These are phyloP conservation scores for Phytopythium helicoides DNA, from an alignment of 352 stramenopile genomes.

Conservation along the genomic window DNA sequence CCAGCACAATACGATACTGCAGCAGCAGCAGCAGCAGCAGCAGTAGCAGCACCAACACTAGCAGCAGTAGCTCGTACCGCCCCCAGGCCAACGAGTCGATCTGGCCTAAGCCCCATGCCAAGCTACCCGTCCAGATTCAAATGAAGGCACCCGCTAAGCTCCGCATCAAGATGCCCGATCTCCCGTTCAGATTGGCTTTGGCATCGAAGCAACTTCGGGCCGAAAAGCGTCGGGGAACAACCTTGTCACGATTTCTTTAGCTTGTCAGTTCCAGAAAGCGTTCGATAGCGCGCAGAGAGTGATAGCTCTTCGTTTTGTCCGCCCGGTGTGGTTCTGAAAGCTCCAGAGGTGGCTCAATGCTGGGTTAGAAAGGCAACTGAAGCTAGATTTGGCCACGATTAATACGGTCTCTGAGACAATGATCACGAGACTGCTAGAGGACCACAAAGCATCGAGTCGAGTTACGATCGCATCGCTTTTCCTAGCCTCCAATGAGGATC, in stretches of 20 bases:
- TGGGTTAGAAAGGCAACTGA: constrained; percentile 27
- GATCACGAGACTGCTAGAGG: constrained; percentile 24
- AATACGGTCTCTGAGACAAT: constrained; percentile 30
- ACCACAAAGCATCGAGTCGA: neutral
- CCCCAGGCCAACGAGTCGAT: too few species aligned
- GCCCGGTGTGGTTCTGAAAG: constrained; percentile 40
- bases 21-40: too few species aligned
- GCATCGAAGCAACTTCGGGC: constrained; percentile 4
- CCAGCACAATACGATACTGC: too few species aligned
- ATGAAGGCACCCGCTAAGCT: too few species aligned
- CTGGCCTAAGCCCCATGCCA: too few species aligned
- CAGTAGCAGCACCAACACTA: too few species aligned
- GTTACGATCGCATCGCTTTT: constrained; percentile 43
- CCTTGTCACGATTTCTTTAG: constrained; percentile 1
- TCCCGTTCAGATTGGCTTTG: too few species aligned
- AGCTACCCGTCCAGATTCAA: too few species aligned
- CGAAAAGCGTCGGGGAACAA: neutral
- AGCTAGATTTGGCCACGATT: constrained; percentile 26
- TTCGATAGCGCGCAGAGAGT: constrained; percentile 38
- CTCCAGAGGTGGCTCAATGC: constrained; percentile 30
- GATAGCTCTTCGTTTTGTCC: constrained; percentile 31
- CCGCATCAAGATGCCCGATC: too few species aligned
- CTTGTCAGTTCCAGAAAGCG: constrained; percentile 19
- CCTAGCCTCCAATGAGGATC: too few species aligned
- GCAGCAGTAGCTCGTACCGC: too few species aligned